Base-by-base conservation (phyloP, 768 basidiomycete species). In the Boletus sensibilis region DNA sequence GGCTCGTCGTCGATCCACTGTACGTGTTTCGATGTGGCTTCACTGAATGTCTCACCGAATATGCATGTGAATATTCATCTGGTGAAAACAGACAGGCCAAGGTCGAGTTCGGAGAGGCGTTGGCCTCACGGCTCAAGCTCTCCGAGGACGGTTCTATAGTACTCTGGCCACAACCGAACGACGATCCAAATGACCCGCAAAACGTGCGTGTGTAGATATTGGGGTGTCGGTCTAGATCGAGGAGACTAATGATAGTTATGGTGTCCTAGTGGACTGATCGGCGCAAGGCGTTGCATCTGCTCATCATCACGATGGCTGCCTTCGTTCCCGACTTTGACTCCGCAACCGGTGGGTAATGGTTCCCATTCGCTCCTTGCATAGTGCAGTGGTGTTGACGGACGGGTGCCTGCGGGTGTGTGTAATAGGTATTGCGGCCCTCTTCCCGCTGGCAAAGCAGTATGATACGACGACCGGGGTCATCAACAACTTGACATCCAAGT, bases 1-100 rank as follows among this genome's bases (percentile, higher is more conserved):
- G 85, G 20, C 70, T 87, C 40, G 81, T 87, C 49, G 73, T 87
- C 13, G 84, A 87, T 66, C 84, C 85, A 13, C 70, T 75, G 85
- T 84, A 55, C 21, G 82, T 76, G 33, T 33, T 21, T 9, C 11
- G 3, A 5, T 20, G 5, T 8, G 10, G 10, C 9, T 23, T n/a
- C 29, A 8, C 10, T 16, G 14, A 11, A n/a, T 11, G 3, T 25
- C 29, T 1, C 14, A 37, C 9, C 18, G 29, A 21, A 29, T n/a
- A 18, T 8, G 12, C 16, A 18, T 14, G 18, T 7, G 16, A 16
- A 33, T 3, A 25, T 25, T 57, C 21, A 44, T 29, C 8, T 16
- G 45, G 8, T 50, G 4, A 40, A 40, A 27, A 51, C 39, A 80
- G 78, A 31, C 79, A 81, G 60, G 82, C 82, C 8, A 69, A 66